phyloP scores from a whole-genome alignment of 345 rosid species.

The Bruguiera parviflora region DNA sequence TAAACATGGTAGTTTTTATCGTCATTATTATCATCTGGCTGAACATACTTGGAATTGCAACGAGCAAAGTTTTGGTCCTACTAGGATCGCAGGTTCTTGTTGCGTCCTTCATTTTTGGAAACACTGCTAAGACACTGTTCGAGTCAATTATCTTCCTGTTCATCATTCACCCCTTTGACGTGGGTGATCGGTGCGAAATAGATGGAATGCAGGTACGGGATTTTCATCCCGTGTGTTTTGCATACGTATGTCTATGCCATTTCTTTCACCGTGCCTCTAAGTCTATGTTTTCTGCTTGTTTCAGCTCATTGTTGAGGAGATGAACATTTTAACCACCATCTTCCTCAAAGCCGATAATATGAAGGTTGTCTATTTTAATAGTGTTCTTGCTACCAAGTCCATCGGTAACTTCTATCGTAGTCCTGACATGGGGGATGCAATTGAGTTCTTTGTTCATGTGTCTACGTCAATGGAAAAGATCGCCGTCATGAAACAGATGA shows the following conservation, averaged over 20 bases:
- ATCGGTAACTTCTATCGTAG: conserved; percentile 80
- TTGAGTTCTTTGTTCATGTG: conserved; percentile 72
- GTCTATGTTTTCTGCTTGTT: neutral
- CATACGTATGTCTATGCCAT: too few relatives aligned
- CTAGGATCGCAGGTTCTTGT: conserved; percentile 76
- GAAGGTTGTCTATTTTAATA: conserved; percentile 64
- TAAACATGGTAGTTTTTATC: conserved; percentile 45
- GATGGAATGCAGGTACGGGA: conserved; percentile 68
- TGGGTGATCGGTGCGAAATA: conserved; percentile 88
- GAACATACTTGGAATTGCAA: conserved; percentile 65
- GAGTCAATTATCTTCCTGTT: conserved; percentile 89
- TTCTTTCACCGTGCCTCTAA: neutral
- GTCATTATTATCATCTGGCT: conserved; percentile 62
- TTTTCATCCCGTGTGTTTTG: neutral
- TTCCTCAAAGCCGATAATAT: conserved; percentile 77
- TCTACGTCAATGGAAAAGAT: conserved; percentile 67
- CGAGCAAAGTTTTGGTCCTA: conserved; percentile 57
- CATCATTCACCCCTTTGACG: conserved; percentile 89
- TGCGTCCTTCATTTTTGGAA: conserved; percentile 83
- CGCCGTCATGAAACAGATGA: conserved; percentile 52
- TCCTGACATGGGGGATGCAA: conserved; percentile 80
- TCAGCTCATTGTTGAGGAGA: conserved; percentile 82
- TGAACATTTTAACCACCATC: conserved; percentile 83
- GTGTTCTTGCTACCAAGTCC: conserved; percentile 55
- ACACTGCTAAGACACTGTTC: conserved; percentile 79